Conservation (phyloP, 495 filamentous ascomycete species). For the Podospora pseudopauciseta region DNA sequence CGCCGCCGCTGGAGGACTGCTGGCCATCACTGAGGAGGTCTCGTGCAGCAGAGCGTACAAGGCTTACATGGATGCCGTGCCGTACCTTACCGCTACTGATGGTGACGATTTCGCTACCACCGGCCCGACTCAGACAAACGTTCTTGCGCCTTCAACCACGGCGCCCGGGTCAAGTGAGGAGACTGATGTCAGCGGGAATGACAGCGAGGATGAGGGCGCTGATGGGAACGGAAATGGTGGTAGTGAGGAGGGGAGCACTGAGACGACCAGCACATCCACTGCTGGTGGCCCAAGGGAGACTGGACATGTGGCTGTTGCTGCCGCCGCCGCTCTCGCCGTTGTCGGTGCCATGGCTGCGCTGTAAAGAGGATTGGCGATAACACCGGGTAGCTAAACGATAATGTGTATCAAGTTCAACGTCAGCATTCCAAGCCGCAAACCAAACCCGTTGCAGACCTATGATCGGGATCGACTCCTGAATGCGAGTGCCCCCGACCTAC, state of each 20-base stretch:
- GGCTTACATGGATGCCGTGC: not conserved
- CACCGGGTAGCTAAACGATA: no score
- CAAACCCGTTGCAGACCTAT: no score
- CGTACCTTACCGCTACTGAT: not conserved
- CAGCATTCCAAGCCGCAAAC: no score
- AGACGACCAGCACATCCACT: not conserved
- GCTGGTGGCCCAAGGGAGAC: constrained; percentile 1
- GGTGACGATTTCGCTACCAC: not conserved
- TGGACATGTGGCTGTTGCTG: not conserved
- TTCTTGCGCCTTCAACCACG: not conserved
- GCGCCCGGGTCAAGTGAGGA: not conserved
- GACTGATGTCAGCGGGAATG: not conserved
- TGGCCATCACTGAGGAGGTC: not conserved
- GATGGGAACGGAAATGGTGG: not conserved
- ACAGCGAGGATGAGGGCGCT: not conserved
- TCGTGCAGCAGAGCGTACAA: not conserved
- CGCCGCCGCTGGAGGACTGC: not conserved
- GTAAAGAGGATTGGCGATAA: not conserved
- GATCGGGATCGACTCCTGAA: no score
- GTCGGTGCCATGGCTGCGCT: not conserved
- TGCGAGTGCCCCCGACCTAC: no score
- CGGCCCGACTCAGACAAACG: not conserved
- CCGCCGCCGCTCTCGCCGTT: not conserved
- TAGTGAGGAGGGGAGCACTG: not conserved
- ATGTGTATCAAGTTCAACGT: no score